A percentile compares a stretch with the other conserved stretches of the same genome.
phyloP scores from a whole-genome alignment of 164 flowering plant species.

The Warburgia ugandensis region DNA sequence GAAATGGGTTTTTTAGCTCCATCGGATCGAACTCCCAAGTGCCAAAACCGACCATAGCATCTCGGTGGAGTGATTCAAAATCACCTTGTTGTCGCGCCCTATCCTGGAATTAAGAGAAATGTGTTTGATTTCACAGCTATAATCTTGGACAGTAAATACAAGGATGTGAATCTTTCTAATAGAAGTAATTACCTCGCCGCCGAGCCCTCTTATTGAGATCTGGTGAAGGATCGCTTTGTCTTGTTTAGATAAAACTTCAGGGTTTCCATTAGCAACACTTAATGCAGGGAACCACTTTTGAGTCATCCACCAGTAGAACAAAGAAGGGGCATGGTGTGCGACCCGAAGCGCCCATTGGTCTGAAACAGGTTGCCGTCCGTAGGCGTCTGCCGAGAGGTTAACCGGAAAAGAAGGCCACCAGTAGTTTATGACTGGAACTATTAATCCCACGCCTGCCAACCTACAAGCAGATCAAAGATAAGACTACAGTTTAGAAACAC shows the following conservation, averaged over 20 bases:
- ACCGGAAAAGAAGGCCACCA: conserved; percentile 44
- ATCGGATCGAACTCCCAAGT: conserved; percentile 62
- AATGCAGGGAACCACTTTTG: conserved; percentile 36
- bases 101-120: conserved; percentile 15
- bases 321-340: conserved; percentile 26
- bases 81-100: conserved; percentile 28
- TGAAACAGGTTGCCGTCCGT: conserved; percentile 7
- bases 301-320: conserved; percentile 36
- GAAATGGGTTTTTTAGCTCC: conserved; percentile 55
- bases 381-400: conserved; percentile 10
- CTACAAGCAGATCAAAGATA: too few species aligned
- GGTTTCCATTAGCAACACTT: conserved; percentile 11
- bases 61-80: conserved; percentile 44
- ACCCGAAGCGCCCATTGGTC: conserved; percentile 25
- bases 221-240: conserved; percentile 11
- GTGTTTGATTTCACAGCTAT: too few species aligned
- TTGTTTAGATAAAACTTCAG: conserved; percentile 11
- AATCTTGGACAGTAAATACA: too few species aligned
- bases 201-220: background rate
- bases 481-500: too few species aligned
- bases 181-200: too few species aligned
- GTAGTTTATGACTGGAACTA: conserved; percentile 35
- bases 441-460: conserved; percentile 34
- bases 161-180: too few species aligned
- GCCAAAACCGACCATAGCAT: conserved; percentile 56